Evolutionary conservation across 768 basidiomycete species (phyloP), one percentile per base, ranked within the genome.

Genomic region (Suillus hirtellus): DNA sequence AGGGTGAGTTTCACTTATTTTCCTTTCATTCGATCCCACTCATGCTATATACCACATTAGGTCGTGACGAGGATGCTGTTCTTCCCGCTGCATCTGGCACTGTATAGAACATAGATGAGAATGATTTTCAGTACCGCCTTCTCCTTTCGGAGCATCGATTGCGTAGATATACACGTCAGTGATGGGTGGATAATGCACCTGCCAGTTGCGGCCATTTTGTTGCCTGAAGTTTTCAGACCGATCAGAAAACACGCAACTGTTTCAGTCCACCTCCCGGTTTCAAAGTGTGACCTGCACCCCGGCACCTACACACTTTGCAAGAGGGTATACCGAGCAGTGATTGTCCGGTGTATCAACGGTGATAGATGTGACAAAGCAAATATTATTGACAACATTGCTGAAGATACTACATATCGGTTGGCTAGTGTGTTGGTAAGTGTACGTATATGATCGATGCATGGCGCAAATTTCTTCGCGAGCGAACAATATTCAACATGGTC

Each of bases 11-110:
- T 44, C 37, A 37, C 4, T 56, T 31, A 60, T 60, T 60, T 31
- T 31, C 3, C 2, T 42, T 61, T 43, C 12, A 38, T 35, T 17
- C 19, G 14, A 46, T 50, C 34, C 7, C 10, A 24, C 56, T 42
- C 56, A 58, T 42, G 27, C 1, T 40, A 66, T 52, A 7, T 1
- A 3, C 11, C 60, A 59, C 21, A 63, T 56, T 65, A 93, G 91
- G 92, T 60, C 82, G 89, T 70, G 91, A 93, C 69, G 91, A 93
- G 77, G 81, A 90, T 62, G 87, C 84, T 24, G 77, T 88, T 62
- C 73, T 84, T 50, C 90, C 92, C 15, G 91, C 89, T 65, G 89
- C 89, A 54, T 83, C 87, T 56, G 73, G 73, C 27, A 68, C 74
- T 64, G 66, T 76, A 60, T 75, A 74, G 52, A 52, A n/a, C 46